These are phyloP conservation scores for Xylaria sp. DNA, from an alignment of 2,329 filamentous ascomycete genomes.

Conservation along the genomic window DNA sequence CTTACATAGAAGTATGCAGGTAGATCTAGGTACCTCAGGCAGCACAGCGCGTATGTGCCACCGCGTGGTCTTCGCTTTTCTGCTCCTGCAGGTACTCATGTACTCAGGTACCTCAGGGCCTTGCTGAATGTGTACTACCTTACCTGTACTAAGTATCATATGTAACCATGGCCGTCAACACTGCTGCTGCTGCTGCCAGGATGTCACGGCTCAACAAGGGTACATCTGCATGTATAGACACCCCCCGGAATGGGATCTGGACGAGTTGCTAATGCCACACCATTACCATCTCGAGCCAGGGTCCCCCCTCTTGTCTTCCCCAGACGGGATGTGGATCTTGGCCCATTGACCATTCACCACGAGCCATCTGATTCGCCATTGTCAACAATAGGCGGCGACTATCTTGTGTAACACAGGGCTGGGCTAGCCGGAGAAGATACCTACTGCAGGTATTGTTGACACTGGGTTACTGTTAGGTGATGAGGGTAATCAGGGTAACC, in stretches of 20 bases:
- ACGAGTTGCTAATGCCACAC: conserved; percentile 1
- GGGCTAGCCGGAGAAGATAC: neutral
- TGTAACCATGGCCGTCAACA: conserved; percentile 2
- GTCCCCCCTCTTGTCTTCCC: neutral
- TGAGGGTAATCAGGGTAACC: neutral
- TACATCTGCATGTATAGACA: neutral
- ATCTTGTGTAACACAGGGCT: neutral
- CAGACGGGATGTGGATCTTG: neutral
- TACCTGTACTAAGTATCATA: neutral
- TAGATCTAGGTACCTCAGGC: neutral
- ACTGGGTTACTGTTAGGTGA: too few relatives aligned
- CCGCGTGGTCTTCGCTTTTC: conserved; percentile 29
- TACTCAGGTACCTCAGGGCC: neutral
- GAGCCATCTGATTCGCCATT: too few relatives aligned
- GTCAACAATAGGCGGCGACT: too few relatives aligned
- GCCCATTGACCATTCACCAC: neutral
- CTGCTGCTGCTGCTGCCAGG: neutral
- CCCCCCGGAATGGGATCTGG: neutral
- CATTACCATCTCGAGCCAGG: neutral
- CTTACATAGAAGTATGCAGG: neutral
- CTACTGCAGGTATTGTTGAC: too few relatives aligned
- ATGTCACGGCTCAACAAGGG: neutral
- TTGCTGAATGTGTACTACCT: neutral
- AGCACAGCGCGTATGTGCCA: conserved; percentile 7
- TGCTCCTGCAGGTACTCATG: conserved; percentile 5